Evolutionary conservation across 371 early-diverging fungal genomes (phyloP), one percentile per base, ranked within the genome.

Genomic region (Catenaria anguillulae): DNA sequence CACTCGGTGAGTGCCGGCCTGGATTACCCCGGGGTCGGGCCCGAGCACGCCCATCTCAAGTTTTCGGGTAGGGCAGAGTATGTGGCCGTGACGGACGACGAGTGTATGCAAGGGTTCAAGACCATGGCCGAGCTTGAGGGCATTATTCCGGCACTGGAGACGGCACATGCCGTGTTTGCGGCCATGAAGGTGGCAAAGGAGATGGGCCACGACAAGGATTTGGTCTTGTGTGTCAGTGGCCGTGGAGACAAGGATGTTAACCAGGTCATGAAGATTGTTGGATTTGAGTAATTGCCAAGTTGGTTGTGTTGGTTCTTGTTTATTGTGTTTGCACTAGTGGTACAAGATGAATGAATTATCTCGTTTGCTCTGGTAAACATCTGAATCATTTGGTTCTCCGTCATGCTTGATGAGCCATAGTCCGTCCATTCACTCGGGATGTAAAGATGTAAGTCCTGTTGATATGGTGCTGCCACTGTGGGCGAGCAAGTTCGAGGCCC

Each of bases 191-290:
- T 89, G 17, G 93, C 97, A n/a, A 70, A 77, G 62, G 76, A 77
- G 37, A 69, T 95, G 73, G 70, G 75, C n/a, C 75, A 80, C 65
- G 88, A 86, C 68, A 71, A 92, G 73, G 84, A 89, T 69, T 75
- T 97, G 52, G 82, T 96, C 15, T 78, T 97, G 35, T 93, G 93
- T 70, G 74, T 97, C 56, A 85, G 85, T 66, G 96, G 97, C 45
- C 83, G 97, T 59, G 97, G 97, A 65, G 97, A 97, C 77, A 97
- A 96, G 79, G 97, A 97, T 70, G 93, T 95, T 67, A 80, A 87
- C 64, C 87, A 91, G 31, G 93, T 95, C 43, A 58, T 58, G 58
- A 58, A 58, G 58, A 48, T 48, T 12, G 12, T n/a, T 24, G 24
- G 24, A 12, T 48, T 48, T n/a, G n/a, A 48, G 48, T 48, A 48